A percentile compares a stretch with the other conserved stretches of the same genome.
Evolutionary conservation across 1,284 basidiomycete species (phyloP).

Genomic region (Pseudomicrostroma phylloplanum): DNA sequence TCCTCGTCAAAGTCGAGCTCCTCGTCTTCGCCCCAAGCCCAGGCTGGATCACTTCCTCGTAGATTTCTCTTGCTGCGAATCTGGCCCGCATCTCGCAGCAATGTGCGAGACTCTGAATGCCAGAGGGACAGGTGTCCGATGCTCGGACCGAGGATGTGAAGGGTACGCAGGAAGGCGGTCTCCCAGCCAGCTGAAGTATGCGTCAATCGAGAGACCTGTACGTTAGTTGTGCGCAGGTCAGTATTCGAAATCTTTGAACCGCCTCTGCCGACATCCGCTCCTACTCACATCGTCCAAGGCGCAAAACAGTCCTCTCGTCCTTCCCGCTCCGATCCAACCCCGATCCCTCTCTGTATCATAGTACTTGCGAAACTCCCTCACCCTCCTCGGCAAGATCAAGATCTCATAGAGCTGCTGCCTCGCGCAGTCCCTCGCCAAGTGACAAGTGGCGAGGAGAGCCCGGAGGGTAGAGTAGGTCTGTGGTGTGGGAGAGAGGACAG

Average conservation of each 20-base stretch:
- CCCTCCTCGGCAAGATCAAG: slow-evolving; percentile 43
- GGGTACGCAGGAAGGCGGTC: slow-evolving; percentile 36
- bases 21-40: slow-evolving; percentile 22
- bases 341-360: slow-evolving; percentile 31
- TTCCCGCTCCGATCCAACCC: slow-evolving; percentile 26
- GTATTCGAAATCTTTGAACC: not conserved
- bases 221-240: not conserved
- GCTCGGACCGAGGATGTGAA: slow-evolving; percentile 40
- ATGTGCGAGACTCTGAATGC: slow-evolving; percentile 39
- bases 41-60: slow-evolving; percentile 4
- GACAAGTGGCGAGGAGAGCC: slow-evolving; percentile 29
- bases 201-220: slow-evolving; percentile 35
- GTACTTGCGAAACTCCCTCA: slow-evolving; percentile 46
- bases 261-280: not conserved
- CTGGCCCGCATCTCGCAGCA: slow-evolving; percentile 44
- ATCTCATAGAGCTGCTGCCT: slow-evolving; percentile 32
- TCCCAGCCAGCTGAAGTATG: slow-evolving; percentile 47
- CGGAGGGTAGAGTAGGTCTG: slow-evolving; percentile 24
- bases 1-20: slow-evolving; percentile 9
- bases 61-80: slow-evolving; percentile 17
- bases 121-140: slow-evolving; percentile 41
- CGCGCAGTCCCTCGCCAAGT: slow-evolving; percentile 32
- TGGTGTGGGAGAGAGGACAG: slow-evolving; percentile 29
- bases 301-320: slow-evolving; percentile 33
- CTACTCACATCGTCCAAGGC: slow-evolving; percentile 34